phyloP scores from a whole-genome alignment of 148 eudicot species.

The Amaranthus cruentus region DNA sequence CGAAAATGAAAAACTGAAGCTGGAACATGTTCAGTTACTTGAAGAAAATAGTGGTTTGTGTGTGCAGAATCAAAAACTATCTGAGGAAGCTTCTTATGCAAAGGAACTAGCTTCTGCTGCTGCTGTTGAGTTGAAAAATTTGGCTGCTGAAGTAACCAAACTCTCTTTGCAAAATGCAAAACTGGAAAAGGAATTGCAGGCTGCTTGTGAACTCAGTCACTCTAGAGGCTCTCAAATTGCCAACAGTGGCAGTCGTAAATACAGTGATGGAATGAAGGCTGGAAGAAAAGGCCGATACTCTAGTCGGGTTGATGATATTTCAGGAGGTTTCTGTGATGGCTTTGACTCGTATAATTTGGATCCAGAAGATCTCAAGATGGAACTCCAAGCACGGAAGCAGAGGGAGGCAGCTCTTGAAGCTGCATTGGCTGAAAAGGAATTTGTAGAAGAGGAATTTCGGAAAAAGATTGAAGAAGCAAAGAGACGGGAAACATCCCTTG shows the following conservation, averaged over 20 bases:
- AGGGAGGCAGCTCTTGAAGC: slow-evolving; percentile 82
- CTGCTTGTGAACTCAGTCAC: slow-evolving; percentile 53
- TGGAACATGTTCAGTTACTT: slow-evolving; percentile 57
- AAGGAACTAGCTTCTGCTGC: slow-evolving; percentile 99
- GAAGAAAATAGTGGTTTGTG: slow-evolving; percentile 86
- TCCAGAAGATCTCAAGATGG: slow-evolving; percentile 70
- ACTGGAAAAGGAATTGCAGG: slow-evolving; percentile 71
- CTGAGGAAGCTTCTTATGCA: slow-evolving; percentile 97
- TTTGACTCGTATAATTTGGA: slow-evolving; percentile 66
- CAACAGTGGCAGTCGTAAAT: slow-evolving; percentile 49
- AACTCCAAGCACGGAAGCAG: slow-evolving; percentile 75
- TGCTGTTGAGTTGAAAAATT: slow-evolving; percentile 85
- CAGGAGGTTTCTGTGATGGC: slow-evolving; percentile 50
- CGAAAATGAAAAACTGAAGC: slow-evolving; percentile 71
- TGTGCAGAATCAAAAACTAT: slow-evolving; percentile 81
- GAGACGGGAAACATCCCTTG: slow-evolving; percentile 72
- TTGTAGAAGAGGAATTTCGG: slow-evolving; percentile 59
- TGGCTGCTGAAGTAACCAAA: slow-evolving; percentile 90
- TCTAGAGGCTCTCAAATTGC: slow-evolving; percentile 46
- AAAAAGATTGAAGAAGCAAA: slow-evolving; percentile 78
- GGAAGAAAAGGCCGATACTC: slow-evolving; percentile 62
- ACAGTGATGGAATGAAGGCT: slow-evolving; percentile 43
- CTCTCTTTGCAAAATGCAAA: slow-evolving; percentile 77
- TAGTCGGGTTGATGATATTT: slow-evolving; percentile 49
- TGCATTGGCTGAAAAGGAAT: slow-evolving; percentile 85